A percentile compares a stretch with the other conserved stretches of the same genome.
Evolutionary conservation across 1,284 basidiomycete genomes (phyloP).

Genomic region (Pyrrhoderma noxium): DNA sequence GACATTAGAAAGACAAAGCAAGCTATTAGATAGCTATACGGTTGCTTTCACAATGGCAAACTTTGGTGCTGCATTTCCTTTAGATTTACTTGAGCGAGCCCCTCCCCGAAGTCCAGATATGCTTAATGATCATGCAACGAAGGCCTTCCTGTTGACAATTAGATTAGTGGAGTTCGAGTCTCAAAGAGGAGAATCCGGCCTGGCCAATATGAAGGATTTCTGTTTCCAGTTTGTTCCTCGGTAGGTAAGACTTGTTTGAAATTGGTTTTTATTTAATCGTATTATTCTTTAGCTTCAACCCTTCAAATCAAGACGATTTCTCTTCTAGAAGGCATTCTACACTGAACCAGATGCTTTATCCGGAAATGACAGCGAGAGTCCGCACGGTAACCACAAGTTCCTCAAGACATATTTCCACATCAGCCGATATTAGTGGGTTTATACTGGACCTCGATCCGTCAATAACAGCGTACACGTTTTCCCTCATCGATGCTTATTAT

Average conservation of each 20-base stretch:
- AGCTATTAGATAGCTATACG: conserved; percentile 53
- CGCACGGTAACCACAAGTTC: conserved; percentile 46
- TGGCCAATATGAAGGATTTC: conserved; percentile 63
- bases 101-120: conserved; percentile 1
- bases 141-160: conserved; percentile 81
- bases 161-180: conserved; percentile 66
- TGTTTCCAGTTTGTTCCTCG: conserved; percentile 78
- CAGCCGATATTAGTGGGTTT: conserved; percentile 80
- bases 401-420: conserved; percentile 55
- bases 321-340: conserved; percentile 61
- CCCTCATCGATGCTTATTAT: conserved; percentile 79
- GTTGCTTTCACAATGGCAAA: conserved; percentile 60
- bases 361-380: conserved; percentile 72
- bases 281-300: conserved; percentile 62
- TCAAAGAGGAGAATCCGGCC: conserved; percentile 71
- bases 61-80: conserved; percentile 81
- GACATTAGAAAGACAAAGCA: conserved; percentile 29
- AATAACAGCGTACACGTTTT: conserved; percentile 73
- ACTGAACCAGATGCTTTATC: conserved; percentile 72
- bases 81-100: conserved; percentile 39
- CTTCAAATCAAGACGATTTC: conserved; percentile 64
- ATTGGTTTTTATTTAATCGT: background rate
- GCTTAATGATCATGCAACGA: conserved; percentile 37
- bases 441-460: conserved; percentile 78
- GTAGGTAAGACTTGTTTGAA: conserved; percentile 31